These are phyloP conservation scores for Kodamaea alishanica DNA, from an alignment of 1,139 yeast species.

Conservation along the genomic window DNA sequence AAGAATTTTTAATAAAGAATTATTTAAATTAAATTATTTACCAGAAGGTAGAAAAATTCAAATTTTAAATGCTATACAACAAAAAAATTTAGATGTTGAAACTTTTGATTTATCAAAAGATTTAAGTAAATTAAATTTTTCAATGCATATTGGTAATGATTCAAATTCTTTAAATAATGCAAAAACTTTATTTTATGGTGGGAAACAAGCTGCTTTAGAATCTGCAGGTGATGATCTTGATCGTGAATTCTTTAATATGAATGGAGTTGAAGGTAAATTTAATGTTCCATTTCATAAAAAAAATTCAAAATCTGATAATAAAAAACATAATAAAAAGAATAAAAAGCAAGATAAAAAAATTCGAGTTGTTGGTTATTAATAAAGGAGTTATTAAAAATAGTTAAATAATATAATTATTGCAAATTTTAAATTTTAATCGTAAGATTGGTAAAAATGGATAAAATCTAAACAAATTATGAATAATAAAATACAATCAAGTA, in stretches of 20 bases:
- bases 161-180: constrained; percentile 22
- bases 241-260: constrained; percentile 75
- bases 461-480: too few relatives aligned
- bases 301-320: constrained; percentile 20
- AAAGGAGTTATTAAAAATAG: not conserved
- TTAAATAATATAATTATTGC: too few relatives aligned
- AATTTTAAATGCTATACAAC: constrained; percentile 55
- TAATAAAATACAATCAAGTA: too few relatives aligned
- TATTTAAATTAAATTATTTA: constrained; percentile 60
- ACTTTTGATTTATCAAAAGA: constrained; percentile 67
- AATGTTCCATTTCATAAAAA: constrained; percentile 71
- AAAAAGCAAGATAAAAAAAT: constrained; percentile 57
- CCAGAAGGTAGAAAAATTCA: constrained; percentile 76
- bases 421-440: too few relatives aligned
- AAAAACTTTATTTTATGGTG: constrained; percentile 60
- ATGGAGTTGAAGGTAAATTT: constrained; percentile 58
- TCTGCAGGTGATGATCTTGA: constrained; percentile 80
- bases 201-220: constrained; percentile 74
- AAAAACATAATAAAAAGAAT: constrained; percentile 76
- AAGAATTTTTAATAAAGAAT: constrained; percentile 64
- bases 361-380: constrained; percentile 40
- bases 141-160: constrained; percentile 59
- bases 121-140: constrained; percentile 68
- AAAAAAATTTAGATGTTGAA: constrained; percentile 48
- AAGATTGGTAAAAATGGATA: too few relatives aligned